Percentiles rank a stretch among this genome's conserved stretches.
Conservation (phyloP, 208 protist genomes). For the Spongospora subterranea region DNA sequence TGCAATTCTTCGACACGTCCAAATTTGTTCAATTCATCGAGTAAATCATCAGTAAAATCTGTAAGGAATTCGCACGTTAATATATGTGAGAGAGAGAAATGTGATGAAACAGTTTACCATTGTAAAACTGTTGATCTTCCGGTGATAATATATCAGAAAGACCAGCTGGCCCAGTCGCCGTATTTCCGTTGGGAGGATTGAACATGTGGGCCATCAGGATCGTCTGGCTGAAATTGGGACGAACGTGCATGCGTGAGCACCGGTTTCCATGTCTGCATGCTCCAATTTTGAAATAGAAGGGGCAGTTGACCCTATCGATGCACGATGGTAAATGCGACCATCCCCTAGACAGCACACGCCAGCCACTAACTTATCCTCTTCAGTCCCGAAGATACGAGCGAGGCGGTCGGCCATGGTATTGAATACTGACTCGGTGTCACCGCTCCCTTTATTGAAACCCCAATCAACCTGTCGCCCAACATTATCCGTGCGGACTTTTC, state of each 20-base stretch:
- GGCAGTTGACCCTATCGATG: constrained; percentile 78
- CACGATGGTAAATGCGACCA: neutral
- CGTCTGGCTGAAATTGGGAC: constrained; percentile 87
- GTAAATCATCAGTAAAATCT: constrained; percentile 58
- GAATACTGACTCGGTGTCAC: too few species aligned
- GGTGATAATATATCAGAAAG: neutral
- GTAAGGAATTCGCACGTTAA: neutral
- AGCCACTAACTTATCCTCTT: constrained; percentile 58
- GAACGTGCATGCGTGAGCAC: constrained; percentile 91
- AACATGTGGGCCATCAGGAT: constrained; percentile 95
- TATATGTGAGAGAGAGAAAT: neutral
- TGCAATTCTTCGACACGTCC: constrained; percentile 64
- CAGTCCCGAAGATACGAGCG: constrained; percentile 56
- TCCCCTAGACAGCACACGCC: neutral
- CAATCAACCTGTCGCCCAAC: too few species aligned
- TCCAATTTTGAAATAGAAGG: constrained; percentile 97
- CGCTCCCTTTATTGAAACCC: too few species aligned
- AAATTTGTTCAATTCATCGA: constrained; percentile 60
- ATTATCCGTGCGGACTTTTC: too few species aligned
- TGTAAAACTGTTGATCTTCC: constrained; percentile 51
- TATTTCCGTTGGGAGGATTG: constrained; percentile 80
- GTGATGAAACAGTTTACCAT: neutral
- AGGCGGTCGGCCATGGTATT: constrained; percentile 49
- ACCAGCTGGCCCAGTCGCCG: constrained; percentile 55
- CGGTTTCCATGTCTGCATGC: constrained; percentile 95